Evolutionary conservation across 1,284 basidiomycete genomes (phyloP), one percentile per base, ranked within the genome.

Genomic region (Meira nashicola): DNA sequence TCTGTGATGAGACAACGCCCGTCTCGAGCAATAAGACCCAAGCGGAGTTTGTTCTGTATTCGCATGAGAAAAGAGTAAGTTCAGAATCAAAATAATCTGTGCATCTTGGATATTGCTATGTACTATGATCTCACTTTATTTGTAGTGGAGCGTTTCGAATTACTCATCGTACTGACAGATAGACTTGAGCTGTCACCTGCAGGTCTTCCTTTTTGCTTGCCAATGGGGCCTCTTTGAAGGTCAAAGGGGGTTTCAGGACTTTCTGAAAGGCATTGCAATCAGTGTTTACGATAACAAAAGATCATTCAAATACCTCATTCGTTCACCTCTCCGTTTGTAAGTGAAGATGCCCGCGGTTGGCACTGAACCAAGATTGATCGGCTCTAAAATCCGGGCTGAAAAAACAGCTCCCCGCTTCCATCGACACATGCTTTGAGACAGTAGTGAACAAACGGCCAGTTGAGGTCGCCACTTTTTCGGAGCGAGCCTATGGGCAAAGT

Each of bases 121-220:
- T n/a, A 40, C 10, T 10, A 19, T 9, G 17, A 10, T 10, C 46
- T 48, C 17, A 48, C 46, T 17, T 48, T 9, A 19, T 48, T 48
- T 48, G 46, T 17, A 10, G 46, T 19, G 10, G 46, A 48, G 9
- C 46, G 9, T 28, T 19, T 9, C 25, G 17, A 48, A 28, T 48
- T 28, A 48, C 46, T 48, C 46, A 48, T 48, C 9, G 46, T 28
- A 28, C 46, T 48, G 12, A 9, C 46, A 19, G 10, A 10, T 9
- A 9, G 9, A 28, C 46, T 12, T 28, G 10, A 9, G 17, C 46
- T 17, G 17, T 9, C 46, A 19, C 12, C 46, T 10, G 39, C 39
- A 10, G 39, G 39, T 19, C 46, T 48, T 48, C 46, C 46, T 48
- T 17, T 48, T 48, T 48, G 46, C 17, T 48, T 48, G 12, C 46